Evolutionary conservation across 306 rosid species (phyloP).

Genomic region (Ormosia semicastrata): DNA sequence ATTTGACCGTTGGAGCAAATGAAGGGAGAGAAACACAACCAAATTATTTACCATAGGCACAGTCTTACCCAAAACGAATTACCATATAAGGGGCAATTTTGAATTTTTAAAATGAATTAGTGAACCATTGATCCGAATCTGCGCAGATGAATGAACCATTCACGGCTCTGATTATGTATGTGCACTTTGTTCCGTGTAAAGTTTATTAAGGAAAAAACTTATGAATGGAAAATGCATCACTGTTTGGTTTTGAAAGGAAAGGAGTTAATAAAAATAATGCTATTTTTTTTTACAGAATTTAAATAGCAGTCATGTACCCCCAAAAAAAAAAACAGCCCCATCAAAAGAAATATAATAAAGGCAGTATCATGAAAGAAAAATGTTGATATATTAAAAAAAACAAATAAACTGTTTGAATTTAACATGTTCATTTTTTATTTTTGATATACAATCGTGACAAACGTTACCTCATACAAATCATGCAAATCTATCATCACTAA

Average conservation of each 20-base stretch:
- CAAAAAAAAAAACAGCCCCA: no score
- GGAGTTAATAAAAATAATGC: background rate
- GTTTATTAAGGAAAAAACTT: background rate
- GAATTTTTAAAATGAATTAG: background rate
- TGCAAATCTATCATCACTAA: no score
- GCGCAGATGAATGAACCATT: background rate
- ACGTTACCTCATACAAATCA: no score
- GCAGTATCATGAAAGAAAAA: no score
- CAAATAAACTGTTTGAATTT: no score
- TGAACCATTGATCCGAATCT: background rate
- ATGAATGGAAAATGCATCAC: background rate
- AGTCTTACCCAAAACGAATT: background rate
- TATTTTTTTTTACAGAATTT: background rate
- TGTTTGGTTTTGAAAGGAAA: background rate
- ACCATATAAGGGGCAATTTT: background rate
- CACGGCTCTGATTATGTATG: background rate
- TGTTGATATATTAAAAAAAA: no score
- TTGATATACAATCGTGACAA: no score
- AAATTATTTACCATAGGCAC: background rate
- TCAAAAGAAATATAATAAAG: no score
- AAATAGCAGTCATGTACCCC: no score
- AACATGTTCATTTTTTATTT: no score
- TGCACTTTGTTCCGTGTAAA: background rate
- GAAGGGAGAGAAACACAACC: background rate
- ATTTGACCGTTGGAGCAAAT: conserved; percentile 40